Base-by-base conservation (phyloP, 371 early-diverging fungal genomes). In the Mucor mucedo region DNA sequence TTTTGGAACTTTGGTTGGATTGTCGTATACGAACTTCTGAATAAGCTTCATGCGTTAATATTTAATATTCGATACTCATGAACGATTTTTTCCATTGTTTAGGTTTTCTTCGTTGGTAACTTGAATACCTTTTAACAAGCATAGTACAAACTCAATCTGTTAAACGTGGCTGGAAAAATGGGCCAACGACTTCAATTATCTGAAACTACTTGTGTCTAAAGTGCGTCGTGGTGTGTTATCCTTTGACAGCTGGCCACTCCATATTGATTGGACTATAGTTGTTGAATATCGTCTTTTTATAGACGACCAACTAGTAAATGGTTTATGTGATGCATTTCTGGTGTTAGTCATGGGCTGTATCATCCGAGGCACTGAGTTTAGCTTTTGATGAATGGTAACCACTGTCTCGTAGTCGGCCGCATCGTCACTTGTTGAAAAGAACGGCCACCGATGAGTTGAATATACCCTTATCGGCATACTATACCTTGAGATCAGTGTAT, bases 301-400 rank as follows among this genome's bases (percentile, higher is more conserved):
- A 42, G 42, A 42, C 0, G n/a, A 42, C 42, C 42, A 4, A n/a
- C 42, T 42, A 42, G 11, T 13, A 42, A 42, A 42, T 42, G 42
- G 42, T 42, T 42, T 42, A 42, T 4, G 13, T 42, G 42, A 42
- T n/a, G 42, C 42, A 42, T 42, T 42, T 14, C 11, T 42, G 4
- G 42, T 13, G 42, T 42, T 42, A 42, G 42, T 13, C 42, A 42
- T 42, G 42, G 42, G 42, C 42, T 42, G 42, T 42, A 42, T 42
- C 42, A 42, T 42, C 13, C n/a, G 42, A 42, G 42, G 13, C 13
- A 42, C 13, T 42, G 11, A 4, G 13, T 42, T 42, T 42, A 42
- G 42, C 7, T 42, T 42, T 42, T 42, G 42, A 13, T 42, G 42
- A 13, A 13, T 42, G 42, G 13, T 42, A 42, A 42, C 7, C 42